Base-by-base conservation (phyloP, 2,329 filamentous ascomycete genomes). In the Chalara sp. region DNA sequence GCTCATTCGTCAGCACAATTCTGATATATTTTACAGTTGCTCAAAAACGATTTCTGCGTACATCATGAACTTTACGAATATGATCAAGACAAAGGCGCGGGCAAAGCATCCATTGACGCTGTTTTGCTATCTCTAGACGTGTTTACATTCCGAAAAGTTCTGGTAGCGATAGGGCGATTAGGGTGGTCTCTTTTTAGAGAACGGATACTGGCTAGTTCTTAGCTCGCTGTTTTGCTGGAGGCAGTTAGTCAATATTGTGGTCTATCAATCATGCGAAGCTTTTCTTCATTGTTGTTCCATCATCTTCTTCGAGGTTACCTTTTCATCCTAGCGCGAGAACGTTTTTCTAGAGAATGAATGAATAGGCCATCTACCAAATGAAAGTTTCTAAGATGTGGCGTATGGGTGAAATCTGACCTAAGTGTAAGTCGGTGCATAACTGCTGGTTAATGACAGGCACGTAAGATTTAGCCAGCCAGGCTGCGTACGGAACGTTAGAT, bases 61-160 rank as follows among this genome's bases (percentile, higher is more conserved):
- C 56, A 53, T 63, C 57, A 62, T 58, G 59, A 62, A 62, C 58
- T 62, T 65, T 56, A 65, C 59, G 61, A 63, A 62, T 62, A 58
- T 60, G 57, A 61, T 58, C 57, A 61, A 62, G 57, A 60, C 56
- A 51, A 60, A 58, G 55, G 59, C 54, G 60, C 58, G 52, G 59
- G 57, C 59, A 61, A 58, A 52, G 53, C 59, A 61, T 53, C 46
- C 50, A 48, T 51, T 53, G 54, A 56, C 54, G 41, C 52, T 63
- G 60, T 58, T 60, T 58, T 60, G 60, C 60, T 61, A 53, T 55
- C 49, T 52, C 53, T 52, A 56, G 53, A 61, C 56, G 53, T 60
- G 58, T 62, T 61, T 59, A 58, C 54, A 63, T 63, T 64, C 59
- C 56, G 58, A 65, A 64, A 64, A 63, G 61, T 64, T 64, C 61